Base-by-base conservation (phyloP, 108 stramenopile genomes). In the Mediolabrus comicus region DNA sequence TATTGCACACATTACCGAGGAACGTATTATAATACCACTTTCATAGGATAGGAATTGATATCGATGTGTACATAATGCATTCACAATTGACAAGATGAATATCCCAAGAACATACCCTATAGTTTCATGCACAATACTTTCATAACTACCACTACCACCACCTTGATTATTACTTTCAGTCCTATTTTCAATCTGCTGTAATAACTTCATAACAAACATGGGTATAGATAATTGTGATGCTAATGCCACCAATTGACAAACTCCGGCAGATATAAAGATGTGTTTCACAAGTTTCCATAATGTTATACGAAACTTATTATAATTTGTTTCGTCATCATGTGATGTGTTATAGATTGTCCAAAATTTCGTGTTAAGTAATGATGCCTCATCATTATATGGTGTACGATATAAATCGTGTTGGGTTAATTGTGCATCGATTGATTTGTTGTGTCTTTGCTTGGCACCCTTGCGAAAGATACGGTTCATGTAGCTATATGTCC, bases 401-500 rank as follows among this genome's bases (percentile, higher is more conserved):
- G 31, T 65, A 10, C 24, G 31, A 31, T 67, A 89, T 32, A 89
- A 58, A 69, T 89, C 85, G 28, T 84, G 62, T 14, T 79, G 65
- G 1, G 75, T 71, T 25, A 89, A 38, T 53, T 65, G 65, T 16
- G 52, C 52, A 1, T 33, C 52, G 17, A 33, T 25, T 32, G 65
- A 53, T 24, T 53, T 65, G 13, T 65, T 51, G 16, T 79, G 61
- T 24, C 59, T 72, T 53, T 67, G 71, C 28, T 26, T 28, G 4
- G 62, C 64, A 12, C 84, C 87, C 58, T 81, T 74, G 8, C 14
- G n/a, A 9, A 88, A 62, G 14, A 88, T 52, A 14, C 36, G 58
- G 31, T 71, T 69, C 84, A 88, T 84, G 58, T 88, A 88, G 4
- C 80, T 69, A 69, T 82, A 88, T 14, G 81, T 84, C 86, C 83